Base-by-base conservation (phyloP, 1,284 basidiomycete genomes). In the Tranzscheliella williamsii region DNA sequence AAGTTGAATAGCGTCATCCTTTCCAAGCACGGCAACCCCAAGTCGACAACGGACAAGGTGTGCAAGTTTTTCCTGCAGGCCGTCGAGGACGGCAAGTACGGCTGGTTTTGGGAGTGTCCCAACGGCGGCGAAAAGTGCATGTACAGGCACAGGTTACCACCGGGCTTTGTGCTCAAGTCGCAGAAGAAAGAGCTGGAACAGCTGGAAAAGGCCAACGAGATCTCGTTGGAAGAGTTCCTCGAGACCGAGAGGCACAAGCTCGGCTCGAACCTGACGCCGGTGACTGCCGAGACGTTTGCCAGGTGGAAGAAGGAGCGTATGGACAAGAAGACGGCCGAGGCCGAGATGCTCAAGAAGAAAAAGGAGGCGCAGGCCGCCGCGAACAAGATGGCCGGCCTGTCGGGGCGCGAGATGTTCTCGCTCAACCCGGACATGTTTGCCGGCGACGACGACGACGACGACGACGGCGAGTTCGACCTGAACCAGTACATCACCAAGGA, bases 21-120 rank as follows among this genome's bases (percentile, higher is more conserved):
- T 13, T 90, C 89, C 42, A 97, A 97, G 79, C 83, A 85, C 48
- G 90, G 90, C 24, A 96, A 95, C 79, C 92, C 92, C 39, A 84
- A 86, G 69, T 93, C 88, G 24, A 91, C 87, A 3, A 98, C 94
- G 34, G 90, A 95, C 60, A 79, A 96, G 73, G 93, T 97, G 8
- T 97, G 94, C 86, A 97, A 94, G 80, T 87, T 82, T 81, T 98
- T 98, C 76, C 88, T 99, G 62, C 87, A 96, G 75, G 95, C 94
- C 21, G 95, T 99, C 75, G 95, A 99, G 78, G 83, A 84, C 11
- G 86, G 90, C 76, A 91, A 90, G 84, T 92, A 81, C 51, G 90
- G 90, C 24, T 92, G 90, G 90, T 92, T 92, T 81, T 92, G 90
- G 89, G 72, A 73, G 41, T 78, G 75, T 40, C 75, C 75, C 24